These are phyloP conservation scores for Thraustotheca clavata DNA, from an alignment of 352 stramenopile species.

Conservation along the genomic window DNA sequence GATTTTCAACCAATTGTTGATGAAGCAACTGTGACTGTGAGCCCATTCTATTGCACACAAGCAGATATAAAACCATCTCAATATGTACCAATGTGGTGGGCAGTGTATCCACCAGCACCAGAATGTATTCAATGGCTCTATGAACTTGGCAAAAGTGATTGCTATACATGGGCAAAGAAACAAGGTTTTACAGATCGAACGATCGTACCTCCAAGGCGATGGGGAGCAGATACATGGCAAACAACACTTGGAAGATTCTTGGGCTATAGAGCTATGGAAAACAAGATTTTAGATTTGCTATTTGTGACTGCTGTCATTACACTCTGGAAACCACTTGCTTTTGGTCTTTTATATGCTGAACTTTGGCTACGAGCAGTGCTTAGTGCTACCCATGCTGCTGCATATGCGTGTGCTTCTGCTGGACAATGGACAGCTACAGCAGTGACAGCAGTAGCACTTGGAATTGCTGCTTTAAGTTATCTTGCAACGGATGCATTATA, in stretches of 20 bases:
- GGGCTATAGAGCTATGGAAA: slow-evolving; percentile 63
- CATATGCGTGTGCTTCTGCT: slow-evolving; percentile 41
- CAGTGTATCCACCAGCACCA: slow-evolving; percentile 48
- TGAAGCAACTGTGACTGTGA: slow-evolving; percentile 63
- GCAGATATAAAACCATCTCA: slow-evolving; percentile 84
- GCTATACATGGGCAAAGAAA: slow-evolving; percentile 54
- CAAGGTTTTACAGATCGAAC: slow-evolving; percentile 32
- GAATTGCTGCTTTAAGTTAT: slow-evolving; percentile 25
- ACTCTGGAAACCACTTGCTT: slow-evolving; percentile 70
- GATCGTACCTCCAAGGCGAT: slow-evolving; percentile 33
- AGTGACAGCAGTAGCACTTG: slow-evolving; percentile 50
- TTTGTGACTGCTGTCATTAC: slow-evolving; percentile 68
- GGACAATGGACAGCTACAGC: slow-evolving; percentile 47
- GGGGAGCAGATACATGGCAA: neutral
- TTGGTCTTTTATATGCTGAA: slow-evolving; percentile 72
- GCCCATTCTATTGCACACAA: slow-evolving; percentile 80
- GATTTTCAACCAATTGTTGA: slow-evolving; percentile 78
- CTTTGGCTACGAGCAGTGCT: slow-evolving; percentile 65
- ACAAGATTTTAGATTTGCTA: slow-evolving; percentile 53
- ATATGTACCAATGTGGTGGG: slow-evolving; percentile 88
- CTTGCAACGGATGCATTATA: slow-evolving; percentile 30
- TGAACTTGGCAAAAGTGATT: slow-evolving; percentile 75
- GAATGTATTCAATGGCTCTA: slow-evolving; percentile 79
- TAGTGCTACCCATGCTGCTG: slow-evolving; percentile 51
- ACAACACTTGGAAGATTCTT: slow-evolving; percentile 63